These are phyloP conservation scores for Nemania sp. DNA, from an alignment of 2,329 filamentous ascomycete genomes.

Conservation along the genomic window DNA sequence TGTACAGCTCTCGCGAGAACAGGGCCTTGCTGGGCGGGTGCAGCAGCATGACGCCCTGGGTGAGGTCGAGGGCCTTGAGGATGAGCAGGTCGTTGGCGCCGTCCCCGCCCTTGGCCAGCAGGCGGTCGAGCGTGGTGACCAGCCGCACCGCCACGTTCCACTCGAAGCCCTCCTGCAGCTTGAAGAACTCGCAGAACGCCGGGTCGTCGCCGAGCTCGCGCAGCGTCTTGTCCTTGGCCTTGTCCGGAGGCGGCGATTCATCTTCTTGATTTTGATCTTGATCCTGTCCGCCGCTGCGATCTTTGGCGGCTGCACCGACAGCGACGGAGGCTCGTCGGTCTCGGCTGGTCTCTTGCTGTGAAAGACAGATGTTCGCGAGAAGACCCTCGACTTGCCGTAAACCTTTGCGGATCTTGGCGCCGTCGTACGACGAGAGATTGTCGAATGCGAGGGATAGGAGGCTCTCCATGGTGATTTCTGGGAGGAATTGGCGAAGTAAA, in stretches of 20 bases:
- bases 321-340: conserved; percentile 37
- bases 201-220: conserved; percentile 76
- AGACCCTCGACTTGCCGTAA: conserved; percentile 92
- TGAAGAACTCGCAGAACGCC: conserved; percentile 94
- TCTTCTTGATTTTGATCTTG: conserved; percentile 35
- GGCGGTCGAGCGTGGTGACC: conserved; percentile 80
- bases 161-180: conserved; percentile 94
- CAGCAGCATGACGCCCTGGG: conserved; percentile 84
- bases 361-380: conserved; percentile 91
- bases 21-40: conserved; percentile 88
- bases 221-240: conserved; percentile 66
- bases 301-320: no score
- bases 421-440: conserved; percentile 91
- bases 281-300: no score
- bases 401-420: conserved; percentile 87
- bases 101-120: conserved; percentile 80
- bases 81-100: conserved; percentile 88
- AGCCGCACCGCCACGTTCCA: conserved; percentile 93
- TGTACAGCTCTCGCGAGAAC: conserved; percentile 87
- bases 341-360: conserved; percentile 42
- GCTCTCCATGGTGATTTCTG: conserved; percentile 72
- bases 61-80: conserved; percentile 81
- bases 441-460: conserved; percentile 92
- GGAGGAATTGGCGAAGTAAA: neutral
- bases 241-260: conserved; percentile 49